These are phyloP conservation scores for Fusarium buharicum DNA, from an alignment of 2,329 filamentous ascomycete genomes.

Conservation along the genomic window DNA sequence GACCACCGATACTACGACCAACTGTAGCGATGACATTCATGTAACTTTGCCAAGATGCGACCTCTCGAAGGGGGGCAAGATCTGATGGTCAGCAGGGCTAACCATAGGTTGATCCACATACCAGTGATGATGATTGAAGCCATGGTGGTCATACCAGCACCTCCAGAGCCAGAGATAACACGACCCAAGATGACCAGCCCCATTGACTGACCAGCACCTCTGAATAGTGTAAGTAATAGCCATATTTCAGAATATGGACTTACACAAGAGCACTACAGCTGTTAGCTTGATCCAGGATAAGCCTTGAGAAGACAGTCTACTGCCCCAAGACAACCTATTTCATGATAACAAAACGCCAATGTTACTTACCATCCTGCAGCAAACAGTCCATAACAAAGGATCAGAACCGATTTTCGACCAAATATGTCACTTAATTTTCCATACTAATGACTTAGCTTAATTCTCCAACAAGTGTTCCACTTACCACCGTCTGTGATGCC, in stretches of 20 bases:
- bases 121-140: slow-evolving; percentile 64
- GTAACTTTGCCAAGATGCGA: slow-evolving; percentile 64
- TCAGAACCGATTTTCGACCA: slow-evolving; percentile 42
- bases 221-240: slow-evolving; percentile 3
- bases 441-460: slow-evolving; percentile 34
- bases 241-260: background rate
- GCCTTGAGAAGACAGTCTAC: background rate
- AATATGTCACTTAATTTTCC: slow-evolving; percentile 48
- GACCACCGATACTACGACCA: slow-evolving; percentile 63
- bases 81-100: slow-evolving; percentile 48
- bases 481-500: slow-evolving; percentile 56
- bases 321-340: background rate
- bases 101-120: slow-evolving; percentile 26
- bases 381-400: slow-evolving; percentile 46
- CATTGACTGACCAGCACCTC: slow-evolving; percentile 58
- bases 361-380: slow-evolving; percentile 52
- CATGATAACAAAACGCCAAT: background rate
- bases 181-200: slow-evolving; percentile 61
- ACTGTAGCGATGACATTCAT: slow-evolving; percentile 63
- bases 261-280: slow-evolving; percentile 30
- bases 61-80: slow-evolving; percentile 62
- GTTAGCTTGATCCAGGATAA: background rate
- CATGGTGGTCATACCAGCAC: slow-evolving; percentile 61
- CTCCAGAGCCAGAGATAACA: slow-evolving; percentile 62
- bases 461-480: background rate